These are phyloP conservation scores for Paraconiothyrium brasiliense DNA, from an alignment of 2,329 filamentous ascomycete species.

Conservation along the genomic window DNA sequence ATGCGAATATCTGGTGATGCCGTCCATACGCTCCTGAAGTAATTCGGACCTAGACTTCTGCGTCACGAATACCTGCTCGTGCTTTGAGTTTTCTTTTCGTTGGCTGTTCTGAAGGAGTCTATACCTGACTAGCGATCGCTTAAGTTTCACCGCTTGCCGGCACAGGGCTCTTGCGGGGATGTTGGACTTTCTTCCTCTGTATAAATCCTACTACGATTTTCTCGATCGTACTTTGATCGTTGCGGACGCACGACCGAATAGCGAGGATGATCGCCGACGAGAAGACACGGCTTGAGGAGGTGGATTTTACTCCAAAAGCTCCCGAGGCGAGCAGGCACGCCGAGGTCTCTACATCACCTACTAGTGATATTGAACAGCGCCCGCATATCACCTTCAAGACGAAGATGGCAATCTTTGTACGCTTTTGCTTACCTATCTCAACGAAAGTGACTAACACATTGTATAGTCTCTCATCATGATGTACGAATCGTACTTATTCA, in stretches of 20 bases:
- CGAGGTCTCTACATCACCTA: neutral
- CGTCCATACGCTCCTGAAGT: no score
- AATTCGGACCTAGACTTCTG: no score
- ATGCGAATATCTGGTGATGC: no score
- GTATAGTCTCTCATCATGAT: conserved; percentile 23
- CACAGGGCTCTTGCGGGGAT: neutral
- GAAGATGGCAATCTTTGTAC: conserved; percentile 26
- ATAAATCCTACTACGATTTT: neutral
- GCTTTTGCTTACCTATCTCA: neutral
- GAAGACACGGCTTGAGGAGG: conserved; percentile 5
- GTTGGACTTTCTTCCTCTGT: neutral
- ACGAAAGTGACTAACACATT: conserved; percentile 14
- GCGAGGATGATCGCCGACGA: conserved; percentile 7
- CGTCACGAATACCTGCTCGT: neutral
- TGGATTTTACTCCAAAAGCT: conserved; percentile 8
- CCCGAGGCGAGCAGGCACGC: conserved; percentile 11
- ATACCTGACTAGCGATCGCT: neutral
- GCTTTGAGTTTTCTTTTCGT: neutral
- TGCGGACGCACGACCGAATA: neutral
- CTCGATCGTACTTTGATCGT: neutral
- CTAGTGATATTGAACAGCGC: conserved; percentile 4
- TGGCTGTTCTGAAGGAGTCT: neutral
- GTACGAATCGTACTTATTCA: conserved; percentile 45
- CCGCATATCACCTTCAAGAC: conserved; percentile 25
- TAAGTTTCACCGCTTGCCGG: neutral